Base-by-base conservation (phyloP, 23 red algal genomes). In the Chondrus crispus region DNA sequence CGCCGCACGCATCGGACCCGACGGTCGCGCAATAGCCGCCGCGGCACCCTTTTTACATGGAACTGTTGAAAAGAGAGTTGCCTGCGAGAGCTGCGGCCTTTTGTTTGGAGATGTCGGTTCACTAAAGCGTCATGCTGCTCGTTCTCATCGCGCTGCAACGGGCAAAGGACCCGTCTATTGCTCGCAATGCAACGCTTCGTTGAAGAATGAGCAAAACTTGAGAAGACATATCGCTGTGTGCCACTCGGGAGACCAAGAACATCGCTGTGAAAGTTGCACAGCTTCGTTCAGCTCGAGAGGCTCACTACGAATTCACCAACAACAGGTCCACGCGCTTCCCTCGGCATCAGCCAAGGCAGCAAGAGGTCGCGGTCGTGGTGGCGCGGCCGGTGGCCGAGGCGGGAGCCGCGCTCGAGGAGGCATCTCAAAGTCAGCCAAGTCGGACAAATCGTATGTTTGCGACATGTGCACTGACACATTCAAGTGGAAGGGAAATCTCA, bases 401-500 rank as follows among this genome's bases (percentile, higher is more conserved):
- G 60, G 60, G 18, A 32, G 60, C 26, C 60, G 60, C 0, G 26
- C 35, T 22, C 50, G 12, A 14, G 60, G 60, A 32, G 60, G 60
- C 26, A 32, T 66, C 8, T 32, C 26, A 32, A 66, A 66, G 60
- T 32, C 26, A 32, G 60, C 18, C 26, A 66, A 66, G 60, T 32
- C 26, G 26, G 60, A 40, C 16, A 50, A 48, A 37, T 62, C 46
- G 42, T 89, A 68, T 62, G 45, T 77, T 73, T 89, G 85, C 42
- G 41, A 62, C 29, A 46, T 74, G 22, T 90, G 86, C 49, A 35
- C 68, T 36, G 86, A 64, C 32, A 62, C 68, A 7, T 90, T 90
- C 32, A 79, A 81, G 72, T 90, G 86, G 86, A 90, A 90, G 86
- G 86, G 86, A 37, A 90, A 90, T 40, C 72, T 90, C 9, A 90